Evolutionary conservation across 805 yeast species (phyloP).

Genomic region (Starmerella stigmatis): DNA sequence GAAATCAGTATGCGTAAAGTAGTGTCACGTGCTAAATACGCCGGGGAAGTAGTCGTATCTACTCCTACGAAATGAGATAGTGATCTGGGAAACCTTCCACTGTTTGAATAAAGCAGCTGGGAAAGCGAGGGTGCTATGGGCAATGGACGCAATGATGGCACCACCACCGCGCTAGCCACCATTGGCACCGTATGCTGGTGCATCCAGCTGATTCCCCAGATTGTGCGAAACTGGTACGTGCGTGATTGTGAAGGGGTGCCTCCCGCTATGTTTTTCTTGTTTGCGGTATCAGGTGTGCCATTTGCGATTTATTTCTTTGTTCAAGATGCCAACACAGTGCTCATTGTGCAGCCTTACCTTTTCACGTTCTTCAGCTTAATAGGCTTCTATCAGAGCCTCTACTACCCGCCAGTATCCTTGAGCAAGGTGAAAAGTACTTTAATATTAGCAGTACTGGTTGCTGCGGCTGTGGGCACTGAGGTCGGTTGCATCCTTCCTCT

Average conservation of each 20-base stretch:
- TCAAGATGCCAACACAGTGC: conserved; percentile 59
- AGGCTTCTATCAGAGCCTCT: conserved; percentile 57
- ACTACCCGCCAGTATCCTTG: conserved; percentile 58
- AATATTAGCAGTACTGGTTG: conserved; percentile 34
- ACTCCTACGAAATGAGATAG: too few species aligned
- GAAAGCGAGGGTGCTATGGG: too few species aligned
- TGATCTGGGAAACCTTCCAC: too few species aligned
- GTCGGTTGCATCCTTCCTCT: conserved; percentile 64
- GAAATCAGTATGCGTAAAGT: too few species aligned
- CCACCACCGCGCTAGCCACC: conserved; percentile 51
- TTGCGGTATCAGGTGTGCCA: conserved; percentile 75
- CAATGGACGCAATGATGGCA: conserved; percentile 6
- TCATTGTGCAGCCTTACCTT: conserved; percentile 78
- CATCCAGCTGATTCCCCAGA: conserved; percentile 79
- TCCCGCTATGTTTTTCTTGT: conserved; percentile 73
- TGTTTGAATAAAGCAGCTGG: too few species aligned
- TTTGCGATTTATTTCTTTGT: conserved; percentile 75
- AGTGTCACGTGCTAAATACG: too few species aligned
- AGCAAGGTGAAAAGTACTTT: conserved; percentile 30
- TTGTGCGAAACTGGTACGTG: conserved; percentile 56
- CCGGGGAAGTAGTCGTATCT: too few species aligned
- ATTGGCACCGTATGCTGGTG: conserved; percentile 91
- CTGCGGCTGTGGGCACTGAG: conserved; percentile 49
- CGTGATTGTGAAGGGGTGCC: conserved; percentile 84
- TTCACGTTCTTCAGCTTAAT: conserved; percentile 60